Percentiles rank a stretch among this genome's conserved stretches.
Conservation (phyloP, 2,329 filamentous ascomycete species). For the Monilinia vaccinii-corymbosi region DNA sequence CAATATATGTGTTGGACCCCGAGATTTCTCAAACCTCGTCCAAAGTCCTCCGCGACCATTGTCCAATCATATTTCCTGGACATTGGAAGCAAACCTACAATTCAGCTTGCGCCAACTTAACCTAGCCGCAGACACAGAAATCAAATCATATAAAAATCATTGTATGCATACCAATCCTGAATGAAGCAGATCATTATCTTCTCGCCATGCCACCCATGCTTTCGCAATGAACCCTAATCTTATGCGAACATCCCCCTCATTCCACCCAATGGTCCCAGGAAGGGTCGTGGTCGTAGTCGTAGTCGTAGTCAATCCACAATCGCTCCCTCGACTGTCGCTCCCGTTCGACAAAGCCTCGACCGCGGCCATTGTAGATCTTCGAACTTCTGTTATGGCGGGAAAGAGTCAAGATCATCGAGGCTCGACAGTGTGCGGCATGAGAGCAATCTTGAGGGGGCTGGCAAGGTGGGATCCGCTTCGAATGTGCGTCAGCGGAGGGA, state of each 20-base stretch:
- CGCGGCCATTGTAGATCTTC: constrained; percentile 36
- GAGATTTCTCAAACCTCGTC: constrained; percentile 7
- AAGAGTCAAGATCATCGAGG: constrained; percentile 30
- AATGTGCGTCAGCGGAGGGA: background rate
- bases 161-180: constrained; percentile 26
- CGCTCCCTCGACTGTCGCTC: constrained; percentile 33
- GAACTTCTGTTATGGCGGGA: constrained; percentile 26
- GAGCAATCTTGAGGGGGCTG: constrained; percentile 5
- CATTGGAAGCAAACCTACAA: background rate
- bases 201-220: constrained; percentile 28
- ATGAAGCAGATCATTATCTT: constrained; percentile 15
- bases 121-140: background rate
- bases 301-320: constrained; percentile 33
- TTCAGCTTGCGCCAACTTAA: constrained; percentile 1
- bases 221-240: constrained; percentile 30
- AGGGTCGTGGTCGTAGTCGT: constrained; percentile 34
- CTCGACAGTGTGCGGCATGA: constrained; percentile 17
- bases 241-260: constrained; percentile 33
- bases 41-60: constrained; percentile 6
- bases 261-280: constrained; percentile 36
- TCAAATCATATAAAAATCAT: constrained; percentile 14
- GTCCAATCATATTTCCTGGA: background rate
- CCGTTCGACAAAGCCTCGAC: constrained; percentile 34
- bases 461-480: constrained; percentile 11
- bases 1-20: background rate